Base-by-base conservation (phyloP, 805 yeast genomes). In the Maudiozyma saulgeensis region DNA sequence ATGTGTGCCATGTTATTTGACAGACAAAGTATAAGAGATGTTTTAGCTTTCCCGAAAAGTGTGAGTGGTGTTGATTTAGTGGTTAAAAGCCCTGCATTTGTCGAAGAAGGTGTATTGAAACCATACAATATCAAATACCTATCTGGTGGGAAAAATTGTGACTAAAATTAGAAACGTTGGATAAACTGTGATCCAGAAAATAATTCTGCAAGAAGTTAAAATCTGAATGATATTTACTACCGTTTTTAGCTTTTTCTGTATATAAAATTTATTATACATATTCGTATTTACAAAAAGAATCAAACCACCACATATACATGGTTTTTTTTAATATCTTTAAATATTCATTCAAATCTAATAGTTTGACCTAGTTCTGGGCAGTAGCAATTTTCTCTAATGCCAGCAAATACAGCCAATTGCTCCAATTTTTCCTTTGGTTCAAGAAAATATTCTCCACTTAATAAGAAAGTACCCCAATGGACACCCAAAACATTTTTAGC, bases 391-490 rank as follows among this genome's bases (percentile, higher is more conserved):
- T 70, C 37, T 65, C 68, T 16, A 56, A 56, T n/a, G 56, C 63
- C 47, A 57, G 62, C 51, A 53, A 59, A 60, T 41, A 56, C 60
- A 0, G 90, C 82, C 46, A 79, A 63, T 43, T 70, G 64, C 43
- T 74, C 76, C 40, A 90, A 66, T 58, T 73, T 67, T 48, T 73
- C 68, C 51, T 85, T 84, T 1, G 97, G 97, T 63, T 90, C 98
- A 37, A 87, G 63, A 55, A 84, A 87, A 49, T 87, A 84, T 65
- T 91, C 98, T 43, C 89, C 84, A 63, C 96, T 85, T 56, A 91
- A 68, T 25, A 88, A 81, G 67, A 89, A 91, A 0, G 98, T 91
- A 0, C 98, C 98, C 95, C 96, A 91, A 66, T 91, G 98, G 32
- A 91, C 88, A 1, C 98, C 98, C 46, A 84, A 77, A 67, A 87